Percentiles rank a stretch among this genome's conserved stretches.
These are phyloP conservation scores for Fusarium multiceps DNA, from an alignment of 2,329 filamentous ascomycete genomes.

Conservation along the genomic window DNA sequence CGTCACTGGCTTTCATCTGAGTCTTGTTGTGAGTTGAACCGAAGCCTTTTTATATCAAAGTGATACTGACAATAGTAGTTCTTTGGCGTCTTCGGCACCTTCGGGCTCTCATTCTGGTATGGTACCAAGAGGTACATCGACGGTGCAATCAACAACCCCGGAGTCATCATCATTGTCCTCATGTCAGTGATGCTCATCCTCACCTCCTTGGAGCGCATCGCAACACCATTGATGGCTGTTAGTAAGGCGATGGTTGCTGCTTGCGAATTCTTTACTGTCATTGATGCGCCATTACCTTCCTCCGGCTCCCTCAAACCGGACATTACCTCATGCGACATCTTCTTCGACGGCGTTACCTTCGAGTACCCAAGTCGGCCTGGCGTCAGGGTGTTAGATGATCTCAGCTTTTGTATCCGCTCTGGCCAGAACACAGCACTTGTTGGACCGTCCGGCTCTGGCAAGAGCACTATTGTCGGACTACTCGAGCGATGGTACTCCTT, in stretches of 20 bases:
- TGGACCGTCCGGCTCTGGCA: conserved; percentile 74
- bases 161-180: conserved; percentile 53
- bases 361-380: conserved; percentile 40
- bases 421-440: conserved; percentile 76
- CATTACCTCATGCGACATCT: conserved; percentile 53
- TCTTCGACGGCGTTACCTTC: conserved; percentile 54
- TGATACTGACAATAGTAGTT: conserved; percentile 35
- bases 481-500: conserved; percentile 72
- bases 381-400: conserved; percentile 51
- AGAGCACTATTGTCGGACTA: conserved; percentile 75
- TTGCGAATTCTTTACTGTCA: conserved; percentile 47
- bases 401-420: conserved; percentile 65
- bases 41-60: fast-evolving
- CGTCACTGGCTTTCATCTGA: conserved; percentile 27
- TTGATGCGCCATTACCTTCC: conserved; percentile 42
- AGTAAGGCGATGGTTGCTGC: conserved; percentile 47
- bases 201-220: conserved; percentile 51
- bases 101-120: conserved; percentile 59
- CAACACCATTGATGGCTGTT: conserved; percentile 54
- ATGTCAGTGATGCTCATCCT: conserved; percentile 55
- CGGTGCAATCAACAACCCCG: conserved; percentile 50
- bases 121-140: conserved; percentile 53
- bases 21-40: conserved; percentile 20
- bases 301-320: conserved; percentile 42
- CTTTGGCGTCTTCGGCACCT: conserved; percentile 51